These are phyloP conservation scores for Arthrinium puccinioides DNA, from an alignment of 2,329 filamentous ascomycete genomes.

Conservation along the genomic window DNA sequence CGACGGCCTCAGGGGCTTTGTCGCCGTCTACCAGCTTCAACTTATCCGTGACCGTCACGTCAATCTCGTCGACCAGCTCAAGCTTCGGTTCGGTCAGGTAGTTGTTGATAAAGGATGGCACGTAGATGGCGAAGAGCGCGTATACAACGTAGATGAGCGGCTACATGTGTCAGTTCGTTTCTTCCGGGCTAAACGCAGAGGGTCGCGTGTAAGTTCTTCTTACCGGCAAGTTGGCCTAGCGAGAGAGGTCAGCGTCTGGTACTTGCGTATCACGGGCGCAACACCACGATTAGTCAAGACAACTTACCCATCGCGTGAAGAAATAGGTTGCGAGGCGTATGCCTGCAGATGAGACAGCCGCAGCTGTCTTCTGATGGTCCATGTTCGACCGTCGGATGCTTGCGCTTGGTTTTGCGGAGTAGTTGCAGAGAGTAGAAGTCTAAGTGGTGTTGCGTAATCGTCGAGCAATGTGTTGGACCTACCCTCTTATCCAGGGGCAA, in stretches of 20 bases:
- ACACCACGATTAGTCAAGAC: too few relatives aligned
- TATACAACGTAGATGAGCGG: conserved; percentile 35
- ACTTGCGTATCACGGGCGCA: too few relatives aligned
- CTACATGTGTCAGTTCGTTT: conserved; percentile 13
- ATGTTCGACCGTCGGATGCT: not conserved
- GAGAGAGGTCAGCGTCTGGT: not conserved
- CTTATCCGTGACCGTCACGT: conserved; percentile 45
- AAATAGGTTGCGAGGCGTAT: conserved; percentile 7
- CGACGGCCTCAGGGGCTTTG: conserved; percentile 24
- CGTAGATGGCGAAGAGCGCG: conserved; percentile 58
- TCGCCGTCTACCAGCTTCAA: conserved; percentile 30
- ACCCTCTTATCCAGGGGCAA: too few relatives aligned
- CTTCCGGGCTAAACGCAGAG: too few relatives aligned
- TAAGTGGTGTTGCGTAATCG: too few relatives aligned
- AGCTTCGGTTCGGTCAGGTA: conserved; percentile 50
- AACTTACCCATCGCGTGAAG: conserved; percentile 9
- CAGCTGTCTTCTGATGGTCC: not conserved
- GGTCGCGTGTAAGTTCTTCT: not conserved
- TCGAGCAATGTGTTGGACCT: too few relatives aligned
- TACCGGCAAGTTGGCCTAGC: conserved; percentile 21
- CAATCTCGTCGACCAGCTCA: conserved; percentile 52
- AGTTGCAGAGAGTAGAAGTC: too few relatives aligned
- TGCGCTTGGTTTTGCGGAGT: too few relatives aligned
- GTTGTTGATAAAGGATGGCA: conserved; percentile 54
- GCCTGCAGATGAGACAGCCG: conserved; percentile 5